Evolutionary conservation across 2,329 filamentous ascomycete species (phyloP), one percentile per base, ranked within the genome.

Genomic region (Ceratocystis papillata): DNA sequence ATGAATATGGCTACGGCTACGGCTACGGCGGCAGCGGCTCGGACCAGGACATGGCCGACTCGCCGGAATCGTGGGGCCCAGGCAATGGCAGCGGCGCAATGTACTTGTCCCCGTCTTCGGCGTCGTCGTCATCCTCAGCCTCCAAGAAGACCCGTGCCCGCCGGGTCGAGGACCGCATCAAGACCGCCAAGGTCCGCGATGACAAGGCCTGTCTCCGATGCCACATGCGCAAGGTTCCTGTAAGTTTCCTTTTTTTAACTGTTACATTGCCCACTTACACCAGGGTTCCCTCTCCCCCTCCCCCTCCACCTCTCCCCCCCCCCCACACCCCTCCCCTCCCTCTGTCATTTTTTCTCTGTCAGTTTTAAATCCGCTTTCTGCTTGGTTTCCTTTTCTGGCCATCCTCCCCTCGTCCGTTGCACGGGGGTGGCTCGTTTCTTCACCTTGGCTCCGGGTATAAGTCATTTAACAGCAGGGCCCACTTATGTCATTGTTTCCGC

Each of bases 171-270:
- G 73, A 77, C 69, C 76, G 74, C 53, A 74, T 77, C 68, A 76
- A 80, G 72, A 80, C 80, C 55, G 79, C 78, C 64, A 75, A 76
- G 65, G 78, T 81, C 65, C 78, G 80, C 69, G 78, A 79, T 71
- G 75, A 74, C 70, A 77, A 77, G 67, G 78, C 79, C 44, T 82
- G 80, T 70, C 74, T 78, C 65, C 76, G 76, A 66, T 81, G 80
- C 72, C 78, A 76, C 69, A 74, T 78, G 68, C 76, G 75, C 69
- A 81, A 80, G 74, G 76, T 77, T 70, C 73, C 74, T 70, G 80
- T 81, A 76, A 76, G 78, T 65, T 59, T 48, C 57, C 46, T 41
- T 22, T 30, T 10, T 62, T 10, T 15, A 33, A 33, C 17, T 33
- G 10, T 12, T 33, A 33, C 41, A 48, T 10, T 37, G 41, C 8